Percentiles rank a stretch among this genome's conserved stretches.
These are phyloP conservation scores for Rhodotorula sp. DNA, from an alignment of 1,284 basidiomycete genomes.

Conservation along the genomic window DNA sequence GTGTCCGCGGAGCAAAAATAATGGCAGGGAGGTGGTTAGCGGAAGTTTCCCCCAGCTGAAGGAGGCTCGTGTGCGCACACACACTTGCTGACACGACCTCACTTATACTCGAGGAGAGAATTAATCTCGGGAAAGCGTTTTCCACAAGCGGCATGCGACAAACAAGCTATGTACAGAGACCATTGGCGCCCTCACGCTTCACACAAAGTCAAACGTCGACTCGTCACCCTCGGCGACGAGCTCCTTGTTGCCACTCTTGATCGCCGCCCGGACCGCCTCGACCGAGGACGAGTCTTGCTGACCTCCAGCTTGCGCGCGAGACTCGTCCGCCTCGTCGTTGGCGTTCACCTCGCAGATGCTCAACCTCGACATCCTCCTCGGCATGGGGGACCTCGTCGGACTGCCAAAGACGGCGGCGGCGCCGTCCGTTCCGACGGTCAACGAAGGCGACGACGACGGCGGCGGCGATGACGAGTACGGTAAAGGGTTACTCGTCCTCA, in stretches of 20 bases:
- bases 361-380: neutral
- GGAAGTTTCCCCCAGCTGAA: too few species aligned
- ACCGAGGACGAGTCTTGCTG: neutral
- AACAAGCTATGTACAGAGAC: neutral
- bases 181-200: too few species aligned
- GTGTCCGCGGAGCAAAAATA: too few species aligned
- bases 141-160: neutral
- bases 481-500: neutral
- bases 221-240: neutral
- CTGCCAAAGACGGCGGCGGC: neutral
- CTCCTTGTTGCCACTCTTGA: neutral
- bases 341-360: neutral
- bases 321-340: neutral
- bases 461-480: neutral
- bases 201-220: constrained; percentile 1
- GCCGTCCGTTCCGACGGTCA: neutral
- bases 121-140: neutral
- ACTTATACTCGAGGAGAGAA: too few species aligned
- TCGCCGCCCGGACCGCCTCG: neutral
- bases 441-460: too few species aligned
- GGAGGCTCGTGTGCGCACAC: too few species aligned
- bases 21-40: too few species aligned
- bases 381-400: neutral
- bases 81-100: too few species aligned
- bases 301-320: neutral